Evolutionary conservation across 2,329 filamentous ascomycete genomes (phyloP), one percentile per base, ranked within the genome.

Genomic region (Aspergillus sp.): DNA sequence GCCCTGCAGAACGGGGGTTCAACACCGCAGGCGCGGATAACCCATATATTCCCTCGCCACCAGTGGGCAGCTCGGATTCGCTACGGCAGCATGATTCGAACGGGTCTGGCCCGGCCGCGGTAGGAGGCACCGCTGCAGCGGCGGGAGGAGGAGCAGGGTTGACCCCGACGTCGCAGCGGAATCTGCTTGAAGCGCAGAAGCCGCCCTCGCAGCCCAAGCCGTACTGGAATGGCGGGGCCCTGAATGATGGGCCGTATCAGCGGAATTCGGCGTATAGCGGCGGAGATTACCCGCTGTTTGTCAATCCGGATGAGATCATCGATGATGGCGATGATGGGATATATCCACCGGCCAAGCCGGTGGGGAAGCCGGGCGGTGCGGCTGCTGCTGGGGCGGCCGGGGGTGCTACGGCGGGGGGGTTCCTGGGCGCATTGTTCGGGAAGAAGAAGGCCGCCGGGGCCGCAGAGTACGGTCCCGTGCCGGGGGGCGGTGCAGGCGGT

Each of bases 301-400:
- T 93, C 49, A 83, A 95, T 62, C 88, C 89, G 2, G 81, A 86
- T 58, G 82, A 83, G 9, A 90, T 95, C 53, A 79, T 79, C 26
- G 90, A 95, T 63, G 90, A 96, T 60, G 88, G 87, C 29, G 90
- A 95, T 59, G 90, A 94, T 62, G 88, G 85, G 1, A 76, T 93
- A 44, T 75, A 82, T 78, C 56, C 70, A 64, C 42, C 61, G 58
- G 67, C 64, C 57, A 26, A 19, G 7, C 71, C 42, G 2, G 50
- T 45, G 43, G 50, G 46, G 10, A 38, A 12, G 27, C 51, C 36
- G 42, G 41, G 27, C 38, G 45, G 41, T 6, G 45, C 54, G 2
- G 56, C 48, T 74, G 63, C 75, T 78, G 74, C 54, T 56, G 63
- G 61, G 46, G 70, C 67, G 28, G 71, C 71, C 42, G 69, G 70